Conservation (phyloP, 805 yeast species). For the Hanseniaspora lachancei region DNA sequence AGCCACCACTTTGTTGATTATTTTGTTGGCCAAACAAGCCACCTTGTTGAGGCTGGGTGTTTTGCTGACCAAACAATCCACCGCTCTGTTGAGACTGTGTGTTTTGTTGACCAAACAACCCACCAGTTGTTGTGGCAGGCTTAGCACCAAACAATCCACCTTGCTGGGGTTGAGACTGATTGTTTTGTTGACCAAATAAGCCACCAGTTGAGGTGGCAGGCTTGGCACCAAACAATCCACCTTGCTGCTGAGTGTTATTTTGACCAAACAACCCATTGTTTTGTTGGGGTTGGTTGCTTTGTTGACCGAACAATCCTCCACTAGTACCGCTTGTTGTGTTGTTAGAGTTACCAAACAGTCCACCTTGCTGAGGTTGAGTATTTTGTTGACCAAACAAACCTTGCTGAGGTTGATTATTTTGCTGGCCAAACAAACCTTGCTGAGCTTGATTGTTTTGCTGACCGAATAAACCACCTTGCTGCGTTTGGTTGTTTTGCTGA, state of each 20-base stretch:
- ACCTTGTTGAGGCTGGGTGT: slow-evolving; percentile 22
- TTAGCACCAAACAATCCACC: slow-evolving; percentile 21
- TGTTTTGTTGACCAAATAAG: slow-evolving; percentile 32
- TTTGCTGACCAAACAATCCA: slow-evolving; percentile 22
- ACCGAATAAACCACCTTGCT: slow-evolving; percentile 18
- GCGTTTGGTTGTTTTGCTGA: slow-evolving; percentile 15
- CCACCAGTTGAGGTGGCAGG: slow-evolving; percentile 28
- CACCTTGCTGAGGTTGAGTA: slow-evolving; percentile 19
- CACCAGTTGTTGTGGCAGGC: slow-evolving; percentile 14
- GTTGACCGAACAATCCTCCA: slow-evolving; percentile 11
- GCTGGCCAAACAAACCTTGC: slow-evolving; percentile 20
- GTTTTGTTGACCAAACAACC: slow-evolving; percentile 23
- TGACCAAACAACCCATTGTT: slow-evolving; percentile 25
- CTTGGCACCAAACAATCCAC: slow-evolving; percentile 27
- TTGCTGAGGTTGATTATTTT: slow-evolving; percentile 16
- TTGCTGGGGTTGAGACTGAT: slow-evolving; percentile 1
- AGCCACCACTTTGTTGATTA: slow-evolving; percentile 23
- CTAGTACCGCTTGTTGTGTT: slow-evolving; percentile 8
- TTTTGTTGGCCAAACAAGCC: slow-evolving; percentile 34
- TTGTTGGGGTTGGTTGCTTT: background rate
- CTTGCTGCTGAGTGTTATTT: slow-evolving; percentile 15
- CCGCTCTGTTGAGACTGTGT: slow-evolving; percentile 18
- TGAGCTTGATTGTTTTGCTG: background rate
- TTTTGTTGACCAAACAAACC: slow-evolving; percentile 19
- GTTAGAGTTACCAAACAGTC: slow-evolving; percentile 32